Evolutionary conservation across 352 stramenopile genomes (phyloP), one percentile per base, ranked within the genome.

Genomic region (Phytophthora sansomeana): DNA sequence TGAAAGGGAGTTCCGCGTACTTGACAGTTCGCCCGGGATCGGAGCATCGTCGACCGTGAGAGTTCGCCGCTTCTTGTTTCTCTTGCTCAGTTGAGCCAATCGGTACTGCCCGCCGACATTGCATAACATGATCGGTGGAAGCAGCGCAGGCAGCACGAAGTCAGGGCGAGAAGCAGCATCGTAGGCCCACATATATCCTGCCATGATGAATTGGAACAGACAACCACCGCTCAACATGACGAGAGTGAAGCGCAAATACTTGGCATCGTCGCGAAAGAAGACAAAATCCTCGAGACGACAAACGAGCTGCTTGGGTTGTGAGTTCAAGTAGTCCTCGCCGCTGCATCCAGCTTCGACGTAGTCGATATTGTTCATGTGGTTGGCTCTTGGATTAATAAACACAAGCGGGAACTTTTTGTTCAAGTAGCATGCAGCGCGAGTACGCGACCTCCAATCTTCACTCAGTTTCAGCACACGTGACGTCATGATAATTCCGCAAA

Each of bases 51-150:
- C 19, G 26, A 29, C 17, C 9, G 26, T 41, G 16, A 42, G 3
- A 26, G 24, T 6, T 17, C n/a, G 28, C 10, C 13, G n/a, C 13
- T 35, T 24, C 29, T 33, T 42, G 29, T 4, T 62, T 53, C 29
- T 32, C 33, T 47, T 66, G 19, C 21, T 32, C 1, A 66, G 48
- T 17, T 36, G 48, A 21, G 48, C 42, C 7, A 67, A 17, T 13
- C 42, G 33, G 28, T 38, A 54, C 42, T 43, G 16, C 9, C 59
- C 59, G 28, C 43, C 17, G 33, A 42, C 33, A 4, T 49, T 43
- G 50, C 50, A 56, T 4, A 61, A 4, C 13, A 67, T 50, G 0
- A 32, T 49, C 33, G 59, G 50, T 2, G 51, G 59, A n/a, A 67
- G 41, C 17, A 64, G 36, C 26, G 26, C 35, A 28, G 46, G 44